These are phyloP conservation scores for Suillus fuscotomentosus DNA, from an alignment of 768 basidiomycete genomes.

Conservation along the genomic window DNA sequence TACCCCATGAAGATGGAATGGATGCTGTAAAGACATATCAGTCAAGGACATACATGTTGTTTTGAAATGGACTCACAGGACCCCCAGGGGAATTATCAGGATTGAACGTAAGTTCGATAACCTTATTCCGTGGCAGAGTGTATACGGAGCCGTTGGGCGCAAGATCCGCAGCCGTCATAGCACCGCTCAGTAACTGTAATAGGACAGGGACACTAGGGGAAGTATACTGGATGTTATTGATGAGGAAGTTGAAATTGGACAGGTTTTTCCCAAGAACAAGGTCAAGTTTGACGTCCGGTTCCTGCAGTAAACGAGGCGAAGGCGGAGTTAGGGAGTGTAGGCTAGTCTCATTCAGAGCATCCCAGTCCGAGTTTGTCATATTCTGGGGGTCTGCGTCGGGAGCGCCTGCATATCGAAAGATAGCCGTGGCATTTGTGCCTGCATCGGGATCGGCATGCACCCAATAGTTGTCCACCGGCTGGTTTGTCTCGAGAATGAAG, in stretches of 20 bases:
- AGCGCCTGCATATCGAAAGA: constrained; percentile 44
- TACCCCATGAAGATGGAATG: constrained; percentile 21
- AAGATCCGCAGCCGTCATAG: constrained; percentile 32
- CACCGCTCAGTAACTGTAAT: constrained; percentile 45
- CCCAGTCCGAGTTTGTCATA: not conserved
- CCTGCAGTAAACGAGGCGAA: not conserved
- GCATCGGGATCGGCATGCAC: constrained; percentile 37
- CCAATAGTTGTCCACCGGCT: constrained; percentile 42
- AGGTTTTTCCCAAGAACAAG: constrained; percentile 16
- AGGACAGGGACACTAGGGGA: constrained; percentile 43
- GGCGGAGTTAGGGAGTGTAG: not conserved
- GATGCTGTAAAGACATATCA: constrained; percentile 17
- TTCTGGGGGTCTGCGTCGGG: constrained; percentile 33
- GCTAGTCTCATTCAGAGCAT: not conserved
- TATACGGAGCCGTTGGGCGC: constrained; percentile 43
- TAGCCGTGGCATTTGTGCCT: constrained; percentile 39
- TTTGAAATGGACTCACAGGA: constrained; percentile 7
- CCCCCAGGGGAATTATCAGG: constrained; percentile 1
- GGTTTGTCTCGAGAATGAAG: constrained; percentile 38
- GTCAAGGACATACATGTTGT: not conserved
- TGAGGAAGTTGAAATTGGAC: constrained; percentile 17
- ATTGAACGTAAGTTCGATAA: constrained; percentile 38
- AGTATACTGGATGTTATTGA: constrained; percentile 35
- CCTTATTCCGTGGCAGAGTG: constrained; percentile 41
- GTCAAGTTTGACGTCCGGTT: constrained; percentile 34